Conservation (phyloP, 2,329 filamentous ascomycete species). For the Alternaria sp. region DNA sequence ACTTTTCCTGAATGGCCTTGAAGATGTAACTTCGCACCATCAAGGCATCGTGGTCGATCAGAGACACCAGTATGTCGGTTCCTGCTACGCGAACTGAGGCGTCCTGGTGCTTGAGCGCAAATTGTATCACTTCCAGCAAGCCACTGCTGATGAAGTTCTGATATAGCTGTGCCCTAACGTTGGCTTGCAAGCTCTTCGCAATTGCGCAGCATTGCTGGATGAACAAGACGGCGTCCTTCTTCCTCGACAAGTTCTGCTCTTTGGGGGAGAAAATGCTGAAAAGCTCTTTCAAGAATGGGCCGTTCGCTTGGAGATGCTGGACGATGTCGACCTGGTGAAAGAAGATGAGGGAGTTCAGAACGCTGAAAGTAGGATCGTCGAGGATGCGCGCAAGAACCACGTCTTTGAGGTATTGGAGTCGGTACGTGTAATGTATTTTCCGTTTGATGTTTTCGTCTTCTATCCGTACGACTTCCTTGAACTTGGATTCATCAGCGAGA, state of each 20-base stretch:
- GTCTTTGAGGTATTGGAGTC: slow-evolving; percentile 95
- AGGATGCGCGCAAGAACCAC: slow-evolving; percentile 96
- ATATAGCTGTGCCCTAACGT: slow-evolving; percentile 80
- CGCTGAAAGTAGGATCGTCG: slow-evolving; percentile 96
- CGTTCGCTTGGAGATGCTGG: slow-evolving; percentile 87
- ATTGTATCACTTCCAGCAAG: slow-evolving; percentile 87
- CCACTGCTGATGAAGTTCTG: slow-evolving; percentile 89
- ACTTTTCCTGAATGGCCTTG: slow-evolving; percentile 86
- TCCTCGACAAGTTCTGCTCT: slow-evolving; percentile 70
- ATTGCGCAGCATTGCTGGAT: slow-evolving; percentile 96
- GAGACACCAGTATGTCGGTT: slow-evolving; percentile 88
- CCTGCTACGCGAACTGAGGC: slow-evolving; percentile 87
- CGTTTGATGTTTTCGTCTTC: slow-evolving; percentile 79
- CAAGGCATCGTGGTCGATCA: slow-evolving; percentile 94
- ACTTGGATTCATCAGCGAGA: slow-evolving; percentile 84
- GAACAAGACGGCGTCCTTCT: slow-evolving; percentile 94
- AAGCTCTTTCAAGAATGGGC: slow-evolving; percentile 78
- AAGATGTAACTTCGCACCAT: slow-evolving; percentile 95
- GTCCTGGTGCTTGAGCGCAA: slow-evolving; percentile 84
- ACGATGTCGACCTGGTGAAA: slow-evolving; percentile 99
- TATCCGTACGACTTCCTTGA: slow-evolving; percentile 95
- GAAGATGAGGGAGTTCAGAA: slow-evolving; percentile 97
- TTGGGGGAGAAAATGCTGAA: slow-evolving; percentile 82
- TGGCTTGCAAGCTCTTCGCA: slow-evolving; percentile 90
- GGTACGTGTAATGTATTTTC: slow-evolving; percentile 97